These are phyloP conservation scores for Exophiala xenobiotica DNA, from an alignment of 2,329 filamentous ascomycete species.

Conservation along the genomic window DNA sequence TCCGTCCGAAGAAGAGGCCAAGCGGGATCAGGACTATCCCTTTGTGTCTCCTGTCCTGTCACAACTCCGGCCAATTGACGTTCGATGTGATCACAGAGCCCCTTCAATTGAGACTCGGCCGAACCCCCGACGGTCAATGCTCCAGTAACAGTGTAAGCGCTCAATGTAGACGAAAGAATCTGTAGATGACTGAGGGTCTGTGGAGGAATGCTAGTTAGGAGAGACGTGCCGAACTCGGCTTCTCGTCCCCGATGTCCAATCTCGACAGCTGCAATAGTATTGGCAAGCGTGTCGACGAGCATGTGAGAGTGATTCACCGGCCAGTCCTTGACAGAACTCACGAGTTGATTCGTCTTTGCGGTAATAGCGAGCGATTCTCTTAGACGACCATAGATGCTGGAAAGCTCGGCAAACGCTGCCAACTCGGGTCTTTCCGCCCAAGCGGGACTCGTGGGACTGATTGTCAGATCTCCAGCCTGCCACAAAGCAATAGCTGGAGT, in stretches of 20 bases:
- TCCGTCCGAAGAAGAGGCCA: slow-evolving; percentile 68
- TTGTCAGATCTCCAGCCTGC: slow-evolving; percentile 22
- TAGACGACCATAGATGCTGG: slow-evolving; percentile 33
- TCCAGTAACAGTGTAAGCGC: slow-evolving; percentile 78
- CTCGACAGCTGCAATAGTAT: slow-evolving; percentile 83
- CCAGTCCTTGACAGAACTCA: slow-evolving; percentile 1
- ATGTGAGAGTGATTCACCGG: slow-evolving; percentile 21
- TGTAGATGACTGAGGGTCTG: slow-evolving; percentile 82
- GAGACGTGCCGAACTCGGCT: slow-evolving; percentile 67
- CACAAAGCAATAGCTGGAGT: slow-evolving; percentile 20
- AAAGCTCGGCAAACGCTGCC: slow-evolving; percentile 26
- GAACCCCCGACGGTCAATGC: slow-evolving; percentile 64
- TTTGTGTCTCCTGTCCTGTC: slow-evolving; percentile 1
- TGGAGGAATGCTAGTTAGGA: slow-evolving; percentile 81
- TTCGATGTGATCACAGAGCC: slow-evolving; percentile 53
- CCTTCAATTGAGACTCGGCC: slow-evolving; percentile 65
- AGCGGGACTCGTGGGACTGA: slow-evolving; percentile 21
- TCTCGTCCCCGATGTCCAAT: slow-evolving; percentile 87
- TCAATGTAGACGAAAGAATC: slow-evolving; percentile 81
- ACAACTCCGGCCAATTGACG: slow-evolving; percentile 45
- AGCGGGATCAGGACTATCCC: neutral
- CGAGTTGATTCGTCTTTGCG: slow-evolving; percentile 6
- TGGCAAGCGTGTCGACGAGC: slow-evolving; percentile 25
- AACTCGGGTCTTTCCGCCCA: slow-evolving; percentile 24
- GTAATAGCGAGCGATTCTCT: slow-evolving; percentile 22